phyloP scores from a whole-genome alignment of 129 eudicot species.

The Chrysanthemum seticuspe region DNA sequence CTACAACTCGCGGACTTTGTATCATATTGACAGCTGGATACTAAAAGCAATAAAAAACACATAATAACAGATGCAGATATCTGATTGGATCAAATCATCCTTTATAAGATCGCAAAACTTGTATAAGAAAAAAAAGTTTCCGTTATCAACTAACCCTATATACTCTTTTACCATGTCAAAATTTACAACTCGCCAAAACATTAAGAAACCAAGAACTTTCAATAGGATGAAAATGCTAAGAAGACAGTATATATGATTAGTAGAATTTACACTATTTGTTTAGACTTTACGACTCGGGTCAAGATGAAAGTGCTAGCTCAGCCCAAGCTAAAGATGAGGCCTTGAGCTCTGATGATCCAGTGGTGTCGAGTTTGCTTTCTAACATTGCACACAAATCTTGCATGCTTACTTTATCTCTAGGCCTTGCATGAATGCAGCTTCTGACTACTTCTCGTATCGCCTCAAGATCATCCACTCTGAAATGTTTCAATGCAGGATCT shows the following conservation, averaged over 20 bases:
- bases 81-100: no score
- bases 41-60: no score
- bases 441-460: slow-evolving; percentile 61
- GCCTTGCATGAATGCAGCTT: slow-evolving; percentile 43
- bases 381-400: slow-evolving; percentile 57
- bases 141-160: slow-evolving; percentile 12
- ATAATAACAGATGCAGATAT: no score
- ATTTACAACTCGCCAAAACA: slow-evolving; percentile 21
- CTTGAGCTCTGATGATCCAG: slow-evolving; percentile 62
- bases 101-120: background rate
- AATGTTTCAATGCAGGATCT: slow-evolving; percentile 75
- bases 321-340: slow-evolving; percentile 97
- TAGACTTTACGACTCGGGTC: slow-evolving; percentile 37
- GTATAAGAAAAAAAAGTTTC: slow-evolving; percentile 13
- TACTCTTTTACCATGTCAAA: slow-evolving; percentile 20
- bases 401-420: slow-evolving; percentile 48
- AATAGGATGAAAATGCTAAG: slow-evolving; percentile 19
- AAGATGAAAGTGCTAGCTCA: slow-evolving; percentile 72
- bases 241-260: slow-evolving; percentile 25
- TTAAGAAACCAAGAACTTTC: slow-evolving; percentile 5
- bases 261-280: slow-evolving; percentile 51
- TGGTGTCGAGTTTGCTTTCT: slow-evolving; percentile 68
- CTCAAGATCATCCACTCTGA: slow-evolving; percentile 61
- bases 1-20: no score
- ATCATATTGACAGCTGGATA: no score